phyloP scores from a whole-genome alignment of 805 yeast species.

The Candida bentonensis region DNA sequence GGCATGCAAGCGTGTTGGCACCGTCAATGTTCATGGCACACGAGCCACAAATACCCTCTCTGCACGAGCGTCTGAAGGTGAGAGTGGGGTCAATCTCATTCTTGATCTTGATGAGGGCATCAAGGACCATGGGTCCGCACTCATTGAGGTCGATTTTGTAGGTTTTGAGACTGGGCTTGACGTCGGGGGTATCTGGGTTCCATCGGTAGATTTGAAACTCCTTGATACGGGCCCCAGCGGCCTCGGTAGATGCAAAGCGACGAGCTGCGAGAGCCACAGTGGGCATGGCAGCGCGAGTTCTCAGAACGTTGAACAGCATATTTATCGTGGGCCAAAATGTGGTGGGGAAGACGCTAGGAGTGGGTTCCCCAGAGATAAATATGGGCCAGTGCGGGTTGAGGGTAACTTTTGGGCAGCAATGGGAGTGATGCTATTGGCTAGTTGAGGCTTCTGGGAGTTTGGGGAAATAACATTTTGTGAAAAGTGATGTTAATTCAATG shows the following conservation, averaged over 20 bases:
- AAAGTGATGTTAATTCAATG: background rate
- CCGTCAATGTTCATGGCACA: slow-evolving; percentile 99
- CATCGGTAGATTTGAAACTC: slow-evolving; percentile 91
- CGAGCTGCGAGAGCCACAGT: background rate
- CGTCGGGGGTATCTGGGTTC: slow-evolving; percentile 94
- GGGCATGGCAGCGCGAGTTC: background rate
- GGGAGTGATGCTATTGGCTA: background rate
- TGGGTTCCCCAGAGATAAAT: background rate
- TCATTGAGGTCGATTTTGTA: slow-evolving; percentile 76
- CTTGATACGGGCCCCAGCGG: slow-evolving; percentile 43
- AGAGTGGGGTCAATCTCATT: slow-evolving; percentile 93
- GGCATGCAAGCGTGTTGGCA: slow-evolving; percentile 89
- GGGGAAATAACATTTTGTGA: background rate
- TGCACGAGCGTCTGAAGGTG: slow-evolving; percentile 95
- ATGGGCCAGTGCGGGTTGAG: background rate
- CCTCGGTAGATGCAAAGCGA: background rate
- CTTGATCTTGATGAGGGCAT: slow-evolving; percentile 86
- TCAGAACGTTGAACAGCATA: too few relatives aligned
- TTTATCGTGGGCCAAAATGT: background rate
- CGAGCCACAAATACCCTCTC: slow-evolving; percentile 99
- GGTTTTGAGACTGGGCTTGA: slow-evolving; percentile 73
- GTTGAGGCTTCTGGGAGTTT: background rate
- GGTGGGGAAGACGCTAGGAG: background rate
- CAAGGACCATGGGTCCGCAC: slow-evolving; percentile 97
- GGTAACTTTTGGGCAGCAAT: background rate